Evolutionary conservation across 2,329 filamentous ascomycete genomes (phyloP), one percentile per base, ranked within the genome.

Genomic region (Zasmidium cellare): DNA sequence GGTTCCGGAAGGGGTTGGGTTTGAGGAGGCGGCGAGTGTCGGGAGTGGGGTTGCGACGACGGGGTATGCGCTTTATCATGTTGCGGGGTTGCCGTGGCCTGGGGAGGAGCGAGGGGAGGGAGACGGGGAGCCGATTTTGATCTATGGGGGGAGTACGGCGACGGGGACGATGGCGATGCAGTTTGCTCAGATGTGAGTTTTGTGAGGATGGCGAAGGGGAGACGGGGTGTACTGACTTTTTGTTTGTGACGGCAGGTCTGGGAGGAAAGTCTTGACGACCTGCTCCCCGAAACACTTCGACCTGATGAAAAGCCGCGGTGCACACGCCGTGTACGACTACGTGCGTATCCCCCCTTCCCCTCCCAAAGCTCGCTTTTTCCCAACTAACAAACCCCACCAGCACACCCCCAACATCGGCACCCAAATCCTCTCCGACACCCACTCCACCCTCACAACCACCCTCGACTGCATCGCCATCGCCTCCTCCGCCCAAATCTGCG

Each of bases 61-160:
- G 3, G 77, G 73, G 1, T 79, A 81, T 55, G 74, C 69, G 2
- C 58, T 78, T 22, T 77, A 75, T 55, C 72, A 76, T 51, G 51
- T 52, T n/a, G 68, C 78, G 22, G 69, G 69, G 7, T 63, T 78
- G 5, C 75, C 75, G 6, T 71, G 81, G 2, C 83, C 84, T 46
- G 31, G 22, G 1, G 67, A 59, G 22, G 53, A 64, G 9, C 69
- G 76, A 9, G 51, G 72, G 22, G 66, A 73, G 41, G 16, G 16
- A 18, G n/a, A 41, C 6, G 35, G 35, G 16, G 52, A 57, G 31
- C 71, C 76, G 0, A 67, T 81, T 20, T 61, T 82, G n/a, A 76
- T 82, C 49, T 80, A 80, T 60, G 79, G 79, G 53, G 79, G 74
- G 3, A 78, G 75, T 23, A 79, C 77, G 3, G 78, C 78, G n/a